Evolutionary conservation across 129 eudicot genomes (phyloP).

Genomic region (Silybum marianum): DNA sequence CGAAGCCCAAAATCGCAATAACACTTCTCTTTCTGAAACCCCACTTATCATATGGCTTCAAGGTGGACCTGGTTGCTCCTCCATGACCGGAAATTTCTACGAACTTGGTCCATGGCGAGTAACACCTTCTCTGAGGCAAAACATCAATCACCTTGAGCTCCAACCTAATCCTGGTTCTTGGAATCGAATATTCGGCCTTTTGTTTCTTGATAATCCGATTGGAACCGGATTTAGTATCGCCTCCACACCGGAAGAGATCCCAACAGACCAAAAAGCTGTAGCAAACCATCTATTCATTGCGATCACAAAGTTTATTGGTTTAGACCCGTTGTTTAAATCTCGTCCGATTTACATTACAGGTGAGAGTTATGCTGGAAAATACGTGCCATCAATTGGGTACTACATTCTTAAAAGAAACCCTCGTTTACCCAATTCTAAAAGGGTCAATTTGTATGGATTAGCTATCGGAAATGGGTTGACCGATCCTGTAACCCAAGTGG

Average conservation of each 20-base stretch:
- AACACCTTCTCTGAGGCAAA: slow-evolving; percentile 31
- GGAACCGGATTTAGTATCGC: slow-evolving; percentile 91
- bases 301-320: slow-evolving; percentile 50
- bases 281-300: slow-evolving; percentile 67
- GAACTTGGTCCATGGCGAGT: slow-evolving; percentile 88
- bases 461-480: slow-evolving; percentile 89
- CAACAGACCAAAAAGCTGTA: slow-evolving; percentile 62
- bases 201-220: slow-evolving; percentile 87
- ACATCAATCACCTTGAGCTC: slow-evolving; percentile 43
- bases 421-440: slow-evolving; percentile 23
- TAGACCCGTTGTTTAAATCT: slow-evolving; percentile 48
- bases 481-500: slow-evolving; percentile 70
- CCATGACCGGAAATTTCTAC: slow-evolving; percentile 76
- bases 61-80: slow-evolving; percentile 96
- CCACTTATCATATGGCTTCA: slow-evolving; percentile 94
- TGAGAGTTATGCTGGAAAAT: slow-evolving; percentile 93
- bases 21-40: slow-evolving; percentile 45
- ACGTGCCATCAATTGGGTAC: slow-evolving; percentile 79
- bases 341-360: slow-evolving; percentile 82
- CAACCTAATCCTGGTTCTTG: slow-evolving; percentile 69
- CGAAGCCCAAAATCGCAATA: slow-evolving; percentile 59
- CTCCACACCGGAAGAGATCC: slow-evolving; percentile 58
- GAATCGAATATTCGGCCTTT: slow-evolving; percentile 74
- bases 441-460: slow-evolving; percentile 70
- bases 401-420: slow-evolving; percentile 58